Conservation (phyloP, 2,329 filamentous ascomycete species). For the Tetracladium maxilliforme region DNA sequence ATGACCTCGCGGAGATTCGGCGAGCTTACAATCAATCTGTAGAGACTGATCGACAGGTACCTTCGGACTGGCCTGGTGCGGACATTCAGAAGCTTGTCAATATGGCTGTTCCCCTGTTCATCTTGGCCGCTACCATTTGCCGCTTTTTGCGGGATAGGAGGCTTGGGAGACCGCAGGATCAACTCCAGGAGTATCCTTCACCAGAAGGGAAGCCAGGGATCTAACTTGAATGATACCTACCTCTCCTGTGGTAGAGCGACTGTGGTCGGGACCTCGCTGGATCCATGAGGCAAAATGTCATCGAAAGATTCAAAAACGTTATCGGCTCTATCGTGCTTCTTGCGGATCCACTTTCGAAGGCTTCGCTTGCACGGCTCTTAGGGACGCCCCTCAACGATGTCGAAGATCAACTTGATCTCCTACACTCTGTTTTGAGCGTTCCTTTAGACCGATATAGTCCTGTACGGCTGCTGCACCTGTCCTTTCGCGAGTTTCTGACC, state of each 20-base stretch:
- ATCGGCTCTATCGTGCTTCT: slow-evolving; percentile 8
- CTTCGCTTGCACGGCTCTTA: slow-evolving; percentile 13
- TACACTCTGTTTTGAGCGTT: slow-evolving; percentile 19
- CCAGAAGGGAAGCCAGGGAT: slow-evolving; percentile 5
- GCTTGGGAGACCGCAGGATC: too few relatives aligned
- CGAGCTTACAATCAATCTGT: slow-evolving; percentile 9
- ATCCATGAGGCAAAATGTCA: slow-evolving; percentile 4
- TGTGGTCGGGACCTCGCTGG: slow-evolving; percentile 3
- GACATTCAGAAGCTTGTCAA: slow-evolving; percentile 9
- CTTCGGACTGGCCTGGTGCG: slow-evolving; percentile 14
- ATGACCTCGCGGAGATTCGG: slow-evolving; percentile 15
- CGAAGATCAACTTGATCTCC: slow-evolving; percentile 8
- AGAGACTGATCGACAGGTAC: too few relatives aligned
- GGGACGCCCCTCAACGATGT: slow-evolving; percentile 6
- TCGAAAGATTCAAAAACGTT: slow-evolving; percentile 11
- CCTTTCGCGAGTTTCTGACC: slow-evolving; percentile 22
- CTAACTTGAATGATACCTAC: slow-evolving; percentile 11
- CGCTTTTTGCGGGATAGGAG: slow-evolving; percentile 14
- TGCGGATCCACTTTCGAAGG: slow-evolving; percentile 13
- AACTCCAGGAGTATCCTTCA: slow-evolving; percentile 11
- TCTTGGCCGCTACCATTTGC: slow-evolving; percentile 17
- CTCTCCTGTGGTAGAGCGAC: slow-evolving; percentile 8
- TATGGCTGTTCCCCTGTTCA: slow-evolving; percentile 18
- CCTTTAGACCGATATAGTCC: slow-evolving; percentile 9
- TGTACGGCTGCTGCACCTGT: slow-evolving; percentile 16